Percentiles rank a stretch among this genome's conserved stretches.
These are phyloP conservation scores for Penicillium waksmanii DNA, from an alignment of 495 filamentous ascomycete genomes.

Conservation along the genomic window DNA sequence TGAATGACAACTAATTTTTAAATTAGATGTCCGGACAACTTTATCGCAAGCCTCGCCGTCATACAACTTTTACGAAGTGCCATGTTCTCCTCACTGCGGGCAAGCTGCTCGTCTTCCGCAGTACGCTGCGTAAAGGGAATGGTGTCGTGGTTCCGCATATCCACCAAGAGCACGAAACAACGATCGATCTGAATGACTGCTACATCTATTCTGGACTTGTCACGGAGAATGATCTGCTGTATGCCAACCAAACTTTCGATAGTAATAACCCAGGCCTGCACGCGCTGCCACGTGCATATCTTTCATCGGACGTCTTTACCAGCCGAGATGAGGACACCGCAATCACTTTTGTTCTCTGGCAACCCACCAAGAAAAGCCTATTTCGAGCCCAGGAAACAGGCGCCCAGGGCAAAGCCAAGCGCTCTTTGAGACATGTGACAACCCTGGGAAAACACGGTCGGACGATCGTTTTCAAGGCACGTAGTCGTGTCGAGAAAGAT, in stretches of 20 bases:
- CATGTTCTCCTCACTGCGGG: constrained; percentile 67
- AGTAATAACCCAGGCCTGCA: constrained; percentile 66
- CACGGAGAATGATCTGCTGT: constrained; percentile 69
- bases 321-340: constrained; percentile 71
- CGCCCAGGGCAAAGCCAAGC: constrained; percentile 45
- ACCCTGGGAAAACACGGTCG: constrained; percentile 64
- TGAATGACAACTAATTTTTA: not conserved
- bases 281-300: constrained; percentile 66
- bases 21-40: constrained; percentile 63
- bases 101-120: constrained; percentile 66
- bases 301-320: constrained; percentile 65
- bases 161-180: constrained; percentile 63
- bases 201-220: constrained; percentile 74
- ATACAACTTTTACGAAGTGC: constrained; percentile 63
- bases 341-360: constrained; percentile 76
- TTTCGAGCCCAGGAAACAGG: constrained; percentile 58
- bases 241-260: constrained; percentile 72
- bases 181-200: constrained; percentile 66
- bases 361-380: constrained; percentile 60
- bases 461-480: constrained; percentile 71
- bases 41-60: constrained; percentile 69
- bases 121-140: constrained; percentile 57
- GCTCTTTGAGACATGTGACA: constrained; percentile 54
- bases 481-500: constrained; percentile 73
- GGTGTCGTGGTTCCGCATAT: constrained; percentile 64